These are phyloP conservation scores for Leccinum fibrillosum DNA, from an alignment of 768 basidiomycete genomes.

Conservation along the genomic window DNA sequence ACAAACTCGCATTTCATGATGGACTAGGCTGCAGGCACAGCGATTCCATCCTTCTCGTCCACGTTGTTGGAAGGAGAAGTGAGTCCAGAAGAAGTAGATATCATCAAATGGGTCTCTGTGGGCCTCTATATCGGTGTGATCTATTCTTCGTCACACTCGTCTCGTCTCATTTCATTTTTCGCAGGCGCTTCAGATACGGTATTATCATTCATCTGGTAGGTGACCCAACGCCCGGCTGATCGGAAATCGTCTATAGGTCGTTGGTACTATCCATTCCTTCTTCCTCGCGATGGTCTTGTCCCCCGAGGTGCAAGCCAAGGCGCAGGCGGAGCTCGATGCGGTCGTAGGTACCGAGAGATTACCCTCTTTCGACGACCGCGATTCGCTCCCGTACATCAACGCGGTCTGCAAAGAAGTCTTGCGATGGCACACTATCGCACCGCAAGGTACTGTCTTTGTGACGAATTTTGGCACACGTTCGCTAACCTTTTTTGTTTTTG, in stretches of 20 bases:
- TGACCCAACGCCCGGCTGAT: not conserved
- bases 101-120: constrained; percentile 19
- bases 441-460: constrained; percentile 20
- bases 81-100: constrained; percentile 15
- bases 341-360: constrained; percentile 21
- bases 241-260: not conserved
- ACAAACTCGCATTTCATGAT: not conserved
- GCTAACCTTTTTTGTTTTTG: not conserved
- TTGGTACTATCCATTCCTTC: constrained; percentile 18
- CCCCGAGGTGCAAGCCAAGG: constrained; percentile 25
- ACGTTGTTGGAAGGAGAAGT: constrained; percentile 10
- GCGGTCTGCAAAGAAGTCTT: constrained; percentile 25
- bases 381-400: constrained; percentile 24
- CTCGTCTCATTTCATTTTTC: not conserved
- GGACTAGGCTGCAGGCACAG: constrained; percentile 15
- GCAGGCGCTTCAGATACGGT: not conserved
- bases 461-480: not conserved
- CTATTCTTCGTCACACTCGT: not conserved
- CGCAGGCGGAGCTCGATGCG: constrained; percentile 23
- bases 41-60: constrained; percentile 19
- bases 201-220: not conserved
- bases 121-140: constrained; percentile 8
- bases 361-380: constrained; percentile 18
- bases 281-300: constrained; percentile 24
- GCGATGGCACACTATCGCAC: constrained; percentile 21